These are phyloP conservation scores for Panicum miliaceum DNA, from an alignment of 176 grass and related monocot genomes.

Conservation along the genomic window DNA sequence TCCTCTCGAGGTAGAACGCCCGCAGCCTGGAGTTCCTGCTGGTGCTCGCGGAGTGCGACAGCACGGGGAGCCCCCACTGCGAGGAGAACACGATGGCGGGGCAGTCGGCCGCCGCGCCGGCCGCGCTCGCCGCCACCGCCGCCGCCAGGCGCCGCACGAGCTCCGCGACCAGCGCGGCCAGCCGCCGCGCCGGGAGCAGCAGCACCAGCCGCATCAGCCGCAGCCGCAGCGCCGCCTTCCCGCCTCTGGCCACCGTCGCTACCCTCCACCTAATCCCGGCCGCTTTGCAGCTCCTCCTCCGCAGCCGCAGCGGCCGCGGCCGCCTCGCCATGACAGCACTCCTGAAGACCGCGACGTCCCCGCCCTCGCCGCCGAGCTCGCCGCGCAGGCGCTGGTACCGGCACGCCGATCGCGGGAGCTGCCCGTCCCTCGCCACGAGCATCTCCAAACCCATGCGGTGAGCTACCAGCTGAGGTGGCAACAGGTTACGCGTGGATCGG, in stretches of 20 bases:
- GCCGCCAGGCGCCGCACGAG: slow-evolving; percentile 51
- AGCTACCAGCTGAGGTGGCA: slow-evolving; percentile 17
- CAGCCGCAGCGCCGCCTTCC: slow-evolving; percentile 23
- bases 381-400: slow-evolving; percentile 47
- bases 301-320: slow-evolving; percentile 38
- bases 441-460: slow-evolving; percentile 47
- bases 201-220: slow-evolving; percentile 52
- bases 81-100: slow-evolving; percentile 73
- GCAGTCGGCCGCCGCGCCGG: slow-evolving; percentile 42
- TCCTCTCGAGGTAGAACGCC: slow-evolving; percentile 58
- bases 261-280: background rate
- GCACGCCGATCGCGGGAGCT: slow-evolving; percentile 28
- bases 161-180: slow-evolving; percentile 63
- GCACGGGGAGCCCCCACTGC: slow-evolving; percentile 77
- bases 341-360: background rate
- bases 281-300: slow-evolving; percentile 38
- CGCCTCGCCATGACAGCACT: slow-evolving; percentile 15
- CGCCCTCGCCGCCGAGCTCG: background rate
- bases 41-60: slow-evolving; percentile 57
- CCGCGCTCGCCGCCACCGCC: slow-evolving; percentile 28
- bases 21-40: slow-evolving; percentile 49
- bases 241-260: background rate
- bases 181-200: slow-evolving; percentile 49
- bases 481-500: background rate
- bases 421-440: slow-evolving; percentile 36